Evolutionary conservation across 2,329 filamentous ascomycete species (phyloP), one percentile per base, ranked within the genome.

Genomic region (Calonectria crousiana): DNA sequence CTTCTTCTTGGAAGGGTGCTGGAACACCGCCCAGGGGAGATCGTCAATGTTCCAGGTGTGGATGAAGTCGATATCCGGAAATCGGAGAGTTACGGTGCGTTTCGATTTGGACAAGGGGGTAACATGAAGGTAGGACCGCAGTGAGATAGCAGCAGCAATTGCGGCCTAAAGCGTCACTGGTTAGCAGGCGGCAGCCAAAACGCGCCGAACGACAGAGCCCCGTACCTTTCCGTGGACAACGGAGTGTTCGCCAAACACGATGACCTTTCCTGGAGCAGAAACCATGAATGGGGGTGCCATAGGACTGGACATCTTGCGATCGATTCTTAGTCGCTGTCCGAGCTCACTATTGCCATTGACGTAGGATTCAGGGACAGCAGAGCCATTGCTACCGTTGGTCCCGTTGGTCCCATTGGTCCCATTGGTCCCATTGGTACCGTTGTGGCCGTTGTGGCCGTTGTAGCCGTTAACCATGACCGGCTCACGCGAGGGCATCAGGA

Each of bases 171-270:
- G 64, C 73, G 71, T 71, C 52, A 52, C 41, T 14, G 72, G 74
- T 81, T 38, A 81, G 80, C 51, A 72, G 67, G 72, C 72, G 34
- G 44, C 51, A 26, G n/a, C 47, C 23, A 53, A 65, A 65, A 49
- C 41, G n/a, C 38, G 60, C 60, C 60, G 41, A 65, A 28, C 32
- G 26, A 47, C 6, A 28, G 26, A 28, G 69, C 56, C n/a, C 6
- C 23, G 71, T 87, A 95, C 94, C 91, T 98, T 98, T 82, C 96
- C 96, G 83, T 99, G 92, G 26, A 99, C 97, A n/a, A 98, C 97
- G 3, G 97, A 94, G 87, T 99, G 97, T 85, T 99, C 97, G 78
- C 97, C 97, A 86, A 96, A 98, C 68, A 98, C 95, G 84, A 99
- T 99, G 82, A 98, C 97, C 85, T 99, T 99, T 77, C 96, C 97